Evolutionary conservation across 371 early-diverging fungal species (phyloP), one percentile per base, ranked within the genome.

Genomic region (Chytridium lagenaria): DNA sequence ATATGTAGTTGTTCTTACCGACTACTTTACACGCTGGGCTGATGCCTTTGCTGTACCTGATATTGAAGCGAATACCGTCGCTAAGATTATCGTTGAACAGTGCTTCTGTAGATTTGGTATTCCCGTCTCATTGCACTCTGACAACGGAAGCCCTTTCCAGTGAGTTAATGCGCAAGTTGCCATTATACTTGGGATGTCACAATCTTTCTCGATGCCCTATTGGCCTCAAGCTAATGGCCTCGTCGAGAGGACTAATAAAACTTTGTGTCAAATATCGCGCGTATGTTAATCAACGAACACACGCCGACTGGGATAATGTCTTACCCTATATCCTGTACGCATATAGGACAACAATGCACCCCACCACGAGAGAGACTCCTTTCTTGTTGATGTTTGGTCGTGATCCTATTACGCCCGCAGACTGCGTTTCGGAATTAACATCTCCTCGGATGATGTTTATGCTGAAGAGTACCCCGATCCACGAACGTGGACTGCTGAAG

Each of bases 141-240:
- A 71, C 39, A 15, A 66, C 65, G 65, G 10, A 40, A 64, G 30
- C 19, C 72, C 65, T 19, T 66, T 65, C 34, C 19, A 44, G 31
- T 31, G 16, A 65, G 16, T 44, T 71, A 51, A 51, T 71, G 28
- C 26, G 22, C 28, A 15, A 34, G 30, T 70, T 26, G 12, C 22
- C 15, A 28, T 22, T 22, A 63, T 44, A 23, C 50, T 61, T 2
- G 64, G 50, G 12, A 37, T 63, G 19, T 16, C 19, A 2, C 59
- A 70, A 38, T 36, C 64, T 5, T 66, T 71, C 57, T 64, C 64
- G 37, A 40, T 12, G 28, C 31, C 51, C 2, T 71, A 71, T 52
- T 66, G 64, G 67, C 72, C 72, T 19, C 64, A 51, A 39, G 72
- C 72, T 19, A 71, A 71, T 39, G 72, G 72, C 3, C 26, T 63